Conservation (phyloP, 192 early-diverging fungal species). For the Umbelopsis sp. region DNA sequence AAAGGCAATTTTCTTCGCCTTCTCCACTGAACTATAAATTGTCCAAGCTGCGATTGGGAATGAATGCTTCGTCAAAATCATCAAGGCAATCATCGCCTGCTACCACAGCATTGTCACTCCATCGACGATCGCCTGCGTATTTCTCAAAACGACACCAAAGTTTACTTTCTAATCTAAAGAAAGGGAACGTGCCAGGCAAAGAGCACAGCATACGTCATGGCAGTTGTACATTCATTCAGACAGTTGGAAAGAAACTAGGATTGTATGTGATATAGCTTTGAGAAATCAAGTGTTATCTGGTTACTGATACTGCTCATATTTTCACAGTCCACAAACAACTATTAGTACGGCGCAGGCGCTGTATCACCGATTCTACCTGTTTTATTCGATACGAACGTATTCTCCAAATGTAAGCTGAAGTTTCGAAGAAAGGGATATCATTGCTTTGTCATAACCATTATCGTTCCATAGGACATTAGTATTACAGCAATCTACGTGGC, state of each 20-base stretch:
- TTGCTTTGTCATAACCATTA: neutral
- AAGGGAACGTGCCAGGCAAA: slow-evolving; percentile 21
- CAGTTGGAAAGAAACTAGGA: slow-evolving; percentile 56
- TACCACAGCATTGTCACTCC: neutral
- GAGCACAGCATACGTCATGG: slow-evolving; percentile 26
- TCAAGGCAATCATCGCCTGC: slow-evolving; percentile 19
- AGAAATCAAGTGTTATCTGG: neutral
- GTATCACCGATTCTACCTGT: slow-evolving; percentile 59
- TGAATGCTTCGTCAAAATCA: slow-evolving; percentile 21
- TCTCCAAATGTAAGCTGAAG: slow-evolving; percentile 44
- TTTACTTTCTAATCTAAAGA: neutral
- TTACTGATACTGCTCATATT: neutral
- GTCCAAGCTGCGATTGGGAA: neutral
- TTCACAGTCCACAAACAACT: slow-evolving; percentile 59
- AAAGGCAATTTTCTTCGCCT: neutral
- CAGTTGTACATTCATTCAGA: slow-evolving; percentile 54
- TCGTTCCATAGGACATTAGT: slow-evolving; percentile 51
- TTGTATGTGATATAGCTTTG: slow-evolving; percentile 46
- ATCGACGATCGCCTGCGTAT: slow-evolving; percentile 23
- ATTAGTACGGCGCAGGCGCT: slow-evolving; percentile 60
- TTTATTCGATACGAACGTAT: slow-evolving; percentile 52
- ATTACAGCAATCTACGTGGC: slow-evolving; percentile 78
- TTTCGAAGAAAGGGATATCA: neutral
- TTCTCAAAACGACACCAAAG: slow-evolving; percentile 23
- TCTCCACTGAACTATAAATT: neutral